Percentiles rank a stretch among this genome's conserved stretches.
Evolutionary conservation across 129 eudicot species (phyloP).

Genomic region (Flaveria robusta): DNA sequence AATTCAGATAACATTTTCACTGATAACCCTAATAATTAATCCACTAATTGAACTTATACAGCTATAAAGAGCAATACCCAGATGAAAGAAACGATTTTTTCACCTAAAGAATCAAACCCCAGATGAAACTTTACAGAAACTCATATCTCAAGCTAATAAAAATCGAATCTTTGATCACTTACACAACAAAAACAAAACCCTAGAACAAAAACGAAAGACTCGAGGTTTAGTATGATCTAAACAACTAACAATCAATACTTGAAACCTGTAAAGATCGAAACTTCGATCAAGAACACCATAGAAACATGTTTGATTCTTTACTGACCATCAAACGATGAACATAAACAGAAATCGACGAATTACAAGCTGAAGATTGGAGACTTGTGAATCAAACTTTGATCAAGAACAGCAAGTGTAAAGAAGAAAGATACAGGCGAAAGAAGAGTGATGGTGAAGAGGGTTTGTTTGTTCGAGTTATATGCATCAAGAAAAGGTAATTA

Average conservation of each 20-base stretch:
- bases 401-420: conserved; percentile 26
- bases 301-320: conserved; percentile 27
- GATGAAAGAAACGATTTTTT: conserved; percentile 10
- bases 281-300: conserved; percentile 32
- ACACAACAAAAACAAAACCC: conserved; percentile 26
- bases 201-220: background rate
- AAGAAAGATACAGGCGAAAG: conserved; percentile 1
- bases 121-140: conserved; percentile 19
- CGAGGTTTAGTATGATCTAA: too few relatives aligned
- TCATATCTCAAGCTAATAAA: conserved; percentile 19
- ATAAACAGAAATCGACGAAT: background rate
- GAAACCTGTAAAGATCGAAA: conserved; percentile 27
- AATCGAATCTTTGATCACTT: conserved; percentile 33
- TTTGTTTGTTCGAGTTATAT: conserved; percentile 26
- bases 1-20: conserved; percentile 71
- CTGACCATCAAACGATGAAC: conserved; percentile 17
- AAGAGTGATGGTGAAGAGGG: conserved; percentile 43
- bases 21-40: conserved; percentile 23
- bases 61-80: conserved; percentile 27
- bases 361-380: too few relatives aligned
- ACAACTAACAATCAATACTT: background rate
- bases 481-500: conserved; percentile 53
- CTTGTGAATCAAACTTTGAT: background rate
- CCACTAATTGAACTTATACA: conserved; percentile 19
- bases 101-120: conserved; percentile 22